These are phyloP conservation scores for Tetrahymena elliotti DNA, from an alignment of 73 alveolate species.

Conservation along the genomic window DNA sequence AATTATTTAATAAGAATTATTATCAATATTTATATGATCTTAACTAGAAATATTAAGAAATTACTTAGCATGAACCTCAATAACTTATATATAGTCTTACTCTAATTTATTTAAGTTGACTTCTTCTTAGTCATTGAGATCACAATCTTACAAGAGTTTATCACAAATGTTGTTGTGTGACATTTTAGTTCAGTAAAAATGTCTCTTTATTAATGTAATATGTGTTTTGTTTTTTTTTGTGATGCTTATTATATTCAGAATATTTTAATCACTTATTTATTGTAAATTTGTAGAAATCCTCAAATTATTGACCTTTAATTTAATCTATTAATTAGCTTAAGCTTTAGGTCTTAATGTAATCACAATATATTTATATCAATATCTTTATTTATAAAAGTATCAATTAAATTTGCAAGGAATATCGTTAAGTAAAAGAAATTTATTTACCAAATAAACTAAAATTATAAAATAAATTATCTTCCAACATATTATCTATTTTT, in stretches of 20 bases:
- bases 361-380: not conserved
- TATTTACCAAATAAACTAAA: not conserved
- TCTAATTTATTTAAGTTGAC: not conserved
- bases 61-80: not conserved
- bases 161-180: not conserved
- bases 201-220: not conserved
- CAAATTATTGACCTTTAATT: not conserved
- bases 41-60: not conserved
- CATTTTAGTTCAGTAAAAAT: not conserved
- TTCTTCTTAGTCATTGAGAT: not conserved
- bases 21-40: not conserved
- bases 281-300: not conserved
- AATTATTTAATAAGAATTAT: too few species aligned
- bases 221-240: not conserved
- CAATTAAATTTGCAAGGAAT: not conserved
- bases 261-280: not conserved
- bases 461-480: too few species aligned
- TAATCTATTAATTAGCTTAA: not conserved
- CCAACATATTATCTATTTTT: not conserved
- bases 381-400: not conserved
- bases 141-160: not conserved
- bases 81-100: not conserved
- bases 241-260: not conserved
- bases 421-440: not conserved
- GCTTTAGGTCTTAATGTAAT: not conserved